Base-by-base conservation (phyloP, 257 asterid genomes). In the Rubia yunnanensis region DNA sequence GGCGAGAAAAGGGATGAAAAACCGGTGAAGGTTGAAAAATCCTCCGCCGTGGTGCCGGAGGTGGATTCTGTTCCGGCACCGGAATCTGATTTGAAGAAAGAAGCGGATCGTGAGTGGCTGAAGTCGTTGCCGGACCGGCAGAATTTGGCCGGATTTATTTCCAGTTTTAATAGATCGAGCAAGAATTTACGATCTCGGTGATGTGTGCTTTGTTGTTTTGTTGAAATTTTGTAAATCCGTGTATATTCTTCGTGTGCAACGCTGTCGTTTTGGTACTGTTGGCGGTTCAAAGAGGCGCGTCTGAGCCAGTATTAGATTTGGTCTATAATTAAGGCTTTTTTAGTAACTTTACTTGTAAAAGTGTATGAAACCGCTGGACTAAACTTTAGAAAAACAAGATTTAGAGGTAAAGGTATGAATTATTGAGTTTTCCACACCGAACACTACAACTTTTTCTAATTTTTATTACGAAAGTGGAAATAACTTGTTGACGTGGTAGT, bases 71-170 rank as follows among this genome's bases (percentile, higher is more conserved):
- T 39, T n/a, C 26, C 56, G 11, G 20, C 46, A 11, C 11, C 65
- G 41, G 58, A 1, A 44, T 48, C n/a, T 58, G 17, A 5, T 14
- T 64, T 31, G 57, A 66, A 70, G 49, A 38, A 34, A 36, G 72
- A 63, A 31, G 73, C 60, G 10, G 78, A 74, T 4, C 68, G 66
- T 59, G 64, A 63, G 35, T 66, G 62, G 73, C 79, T 74, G 74
- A 84, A 95, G 26, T 81, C 70, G 68, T 79, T 87, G n/a, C 97
- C 94, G 55, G 84, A 90, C 80, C 66, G 88, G 75, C 86, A 52
- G 61, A 86, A 84, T 69, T 78, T 87, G 3, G 88, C 84, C 5
- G 96, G 97, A 17, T 66, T 85, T 53, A 83, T 87, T 56, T 78
- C 88, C 4, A 80, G 72, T 44, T 84, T 68, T 63, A 83, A 74